phyloP scores from a whole-genome alignment of 2,329 filamentous ascomycete genomes.

The Diatrype stigma region DNA sequence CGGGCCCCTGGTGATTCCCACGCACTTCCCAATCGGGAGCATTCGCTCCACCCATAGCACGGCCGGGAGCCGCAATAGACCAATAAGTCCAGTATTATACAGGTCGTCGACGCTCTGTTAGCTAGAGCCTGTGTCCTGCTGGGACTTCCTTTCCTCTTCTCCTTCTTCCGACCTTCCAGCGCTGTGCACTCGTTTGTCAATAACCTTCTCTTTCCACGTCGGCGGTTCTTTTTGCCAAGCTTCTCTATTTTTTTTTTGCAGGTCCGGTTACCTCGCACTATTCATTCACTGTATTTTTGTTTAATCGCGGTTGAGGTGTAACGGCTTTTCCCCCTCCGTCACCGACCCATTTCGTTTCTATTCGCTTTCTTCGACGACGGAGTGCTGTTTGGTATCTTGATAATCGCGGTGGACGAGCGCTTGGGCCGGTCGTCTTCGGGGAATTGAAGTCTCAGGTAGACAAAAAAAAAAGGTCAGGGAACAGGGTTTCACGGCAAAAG shows the following conservation, averaged over 20 bases:
- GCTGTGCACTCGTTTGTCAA: conserved; percentile 50
- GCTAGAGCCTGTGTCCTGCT: conserved; percentile 18
- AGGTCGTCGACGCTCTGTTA: conserved; percentile 25
- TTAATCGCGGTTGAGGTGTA: not conserved
- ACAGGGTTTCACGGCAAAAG: conserved; percentile 6
- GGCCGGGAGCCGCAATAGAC: conserved; percentile 25
- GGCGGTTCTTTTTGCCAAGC: conserved; percentile 30
- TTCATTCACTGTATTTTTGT: conserved; percentile 17
- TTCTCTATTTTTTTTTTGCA: too few relatives aligned
- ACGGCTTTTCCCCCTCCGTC: conserved; percentile 9
- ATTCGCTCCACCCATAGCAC: conserved; percentile 20
- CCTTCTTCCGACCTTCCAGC: conserved; percentile 33
- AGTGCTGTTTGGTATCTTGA: not conserved
- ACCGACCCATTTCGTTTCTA: conserved; percentile 1
- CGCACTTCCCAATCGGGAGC: conserved; percentile 34
- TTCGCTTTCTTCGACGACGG: not conserved
- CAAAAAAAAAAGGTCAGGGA: not conserved
- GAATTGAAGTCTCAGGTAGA: not conserved
- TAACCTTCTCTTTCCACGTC: conserved; percentile 31
- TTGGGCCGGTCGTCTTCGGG: not conserved
- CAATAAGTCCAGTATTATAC: conserved; percentile 34
- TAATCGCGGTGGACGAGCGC: not conserved
- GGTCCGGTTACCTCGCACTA: conserved; percentile 49
- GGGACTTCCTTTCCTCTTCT: conserved; percentile 24
- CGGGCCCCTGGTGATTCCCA: conserved; percentile 37